A percentile compares a stretch with the other conserved stretches of the same genome.
phyloP scores from a whole-genome alignment of 805 yeast genomes.

The Vanderwaltozyma polyspora region DNA sequence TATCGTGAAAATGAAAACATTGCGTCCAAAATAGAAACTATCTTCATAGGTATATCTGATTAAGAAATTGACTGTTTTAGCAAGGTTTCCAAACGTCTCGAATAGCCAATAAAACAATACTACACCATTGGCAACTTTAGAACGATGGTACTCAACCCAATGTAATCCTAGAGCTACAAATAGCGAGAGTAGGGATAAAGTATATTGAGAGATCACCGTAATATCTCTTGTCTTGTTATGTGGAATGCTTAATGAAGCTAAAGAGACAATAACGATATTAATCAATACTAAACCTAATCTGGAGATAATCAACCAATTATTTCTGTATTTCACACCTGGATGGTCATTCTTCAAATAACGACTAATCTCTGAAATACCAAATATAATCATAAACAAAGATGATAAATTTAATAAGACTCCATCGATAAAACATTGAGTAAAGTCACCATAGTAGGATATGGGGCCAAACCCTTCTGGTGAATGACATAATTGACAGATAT shows the following conservation, averaged over 20 bases:
- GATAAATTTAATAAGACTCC: constrained; percentile 36
- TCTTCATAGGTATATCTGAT: constrained; percentile 27
- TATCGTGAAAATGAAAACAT: constrained; percentile 21
- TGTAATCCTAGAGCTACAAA: constrained; percentile 47
- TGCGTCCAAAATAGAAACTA: constrained; percentile 18
- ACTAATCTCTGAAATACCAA: constrained; percentile 33
- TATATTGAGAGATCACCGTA: constrained; percentile 14
- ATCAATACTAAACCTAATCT: constrained; percentile 27
- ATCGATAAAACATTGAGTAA: constrained; percentile 50
- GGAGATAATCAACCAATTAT: constrained; percentile 28
- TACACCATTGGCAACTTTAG: constrained; percentile 53
- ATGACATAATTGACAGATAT: constrained; percentile 15
- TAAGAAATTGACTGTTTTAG: constrained; percentile 32
- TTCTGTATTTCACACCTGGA: constrained; percentile 27
- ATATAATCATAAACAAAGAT: constrained; percentile 33
- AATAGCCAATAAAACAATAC: constrained; percentile 70
- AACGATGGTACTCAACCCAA: constrained; percentile 60
- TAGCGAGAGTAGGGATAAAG: constrained; percentile 29
- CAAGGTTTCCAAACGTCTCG: constrained; percentile 35
- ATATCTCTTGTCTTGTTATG: constrained; percentile 9
- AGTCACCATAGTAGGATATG: constrained; percentile 38
- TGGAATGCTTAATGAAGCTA: constrained; percentile 15
- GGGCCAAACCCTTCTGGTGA: constrained; percentile 35
- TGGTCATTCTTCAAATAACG: constrained; percentile 14
- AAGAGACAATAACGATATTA: constrained; percentile 24